Base-by-base conservation (phyloP, 441 rosid species). In the Capsella rubella region DNA sequence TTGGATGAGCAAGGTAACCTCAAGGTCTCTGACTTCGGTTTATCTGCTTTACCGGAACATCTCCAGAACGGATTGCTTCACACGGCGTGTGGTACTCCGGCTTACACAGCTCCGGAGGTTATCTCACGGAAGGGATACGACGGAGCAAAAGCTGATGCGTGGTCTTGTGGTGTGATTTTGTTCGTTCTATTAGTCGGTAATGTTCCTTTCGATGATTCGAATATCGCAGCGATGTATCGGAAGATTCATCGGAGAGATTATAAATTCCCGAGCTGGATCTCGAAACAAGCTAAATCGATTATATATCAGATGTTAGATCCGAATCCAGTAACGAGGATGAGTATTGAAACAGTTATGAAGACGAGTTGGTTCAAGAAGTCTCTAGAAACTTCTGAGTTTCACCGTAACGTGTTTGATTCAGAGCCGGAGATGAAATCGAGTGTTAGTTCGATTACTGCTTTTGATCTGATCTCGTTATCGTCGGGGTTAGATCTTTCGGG, bases 61-160 rank as follows among this genome's bases (percentile, higher is more conserved):
- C 86, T 73, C 14, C 72, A 47, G 69, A 12, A 40, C 15, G 87
- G 87, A n/a, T 64, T 92, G 56, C 86, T 93, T n/a, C 92, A 85
- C n/a, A 94, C 97, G 12, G 93, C 93, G 21, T 94, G 97, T 52
- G 98, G 97, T 32, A 94, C 98, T 0, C 97, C 96, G 15, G 96
- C 95, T 18, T 94, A 87, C 62, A 75, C 95, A 3, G 96, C 98
- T 0, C 97, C 97, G 13, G 98, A 93, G 85, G 91, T 93, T 3
- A 72, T 90, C 10, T 46, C 80, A 6, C 86, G 90, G 72, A 75
- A 80, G 3, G 86, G 87, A 0, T 94, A 94, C 78, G 89, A 89
- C 35, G 98, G 97, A 13, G 81, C 88, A 0, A 86, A 84, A 69
- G 93, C 97, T 10, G 97, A 94, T 54, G 92, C 99, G 4, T 61